Conservation (phyloP, 148 eudicot species). For the Heliamphora exappendiculata region DNA sequence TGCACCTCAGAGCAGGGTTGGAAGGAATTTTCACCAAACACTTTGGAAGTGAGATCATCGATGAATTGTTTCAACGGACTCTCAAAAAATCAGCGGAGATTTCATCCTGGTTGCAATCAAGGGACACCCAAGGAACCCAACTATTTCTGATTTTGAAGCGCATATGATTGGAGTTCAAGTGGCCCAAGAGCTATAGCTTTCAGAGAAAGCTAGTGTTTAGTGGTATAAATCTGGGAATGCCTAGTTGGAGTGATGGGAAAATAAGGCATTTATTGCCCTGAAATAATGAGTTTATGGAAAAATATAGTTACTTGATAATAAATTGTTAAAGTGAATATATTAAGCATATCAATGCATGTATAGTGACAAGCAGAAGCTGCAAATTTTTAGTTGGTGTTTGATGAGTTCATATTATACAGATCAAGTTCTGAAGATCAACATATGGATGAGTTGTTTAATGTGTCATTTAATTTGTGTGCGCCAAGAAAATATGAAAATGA, state of each 20-base stretch:
- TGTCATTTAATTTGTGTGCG: background rate
- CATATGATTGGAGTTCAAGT: background rate
- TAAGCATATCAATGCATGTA: background rate
- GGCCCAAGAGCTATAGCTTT: no score
- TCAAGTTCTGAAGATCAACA: background rate
- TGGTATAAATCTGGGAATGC: background rate
- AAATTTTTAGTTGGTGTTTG: background rate
- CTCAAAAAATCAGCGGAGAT: background rate
- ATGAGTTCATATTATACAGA: background rate
- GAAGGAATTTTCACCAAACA: constrained; percentile 11
- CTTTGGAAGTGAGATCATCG: background rate
- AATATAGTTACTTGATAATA: background rate
- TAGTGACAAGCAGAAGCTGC: background rate
- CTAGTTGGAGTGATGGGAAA: background rate
- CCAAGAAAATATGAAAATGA: no score
- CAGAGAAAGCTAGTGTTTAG: background rate
- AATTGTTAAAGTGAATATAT: background rate
- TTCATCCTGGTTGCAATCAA: background rate
- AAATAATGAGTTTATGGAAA: background rate
- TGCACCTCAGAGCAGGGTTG: background rate
- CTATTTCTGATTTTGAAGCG: constrained; percentile 8
- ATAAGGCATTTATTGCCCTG: background rate
- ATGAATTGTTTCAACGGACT: constrained; percentile 1
- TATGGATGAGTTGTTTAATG: background rate
- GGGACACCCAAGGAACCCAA: background rate